These are phyloP conservation scores for Sophora flavescens DNA, from an alignment of 306 rosid genomes.

Conservation along the genomic window DNA sequence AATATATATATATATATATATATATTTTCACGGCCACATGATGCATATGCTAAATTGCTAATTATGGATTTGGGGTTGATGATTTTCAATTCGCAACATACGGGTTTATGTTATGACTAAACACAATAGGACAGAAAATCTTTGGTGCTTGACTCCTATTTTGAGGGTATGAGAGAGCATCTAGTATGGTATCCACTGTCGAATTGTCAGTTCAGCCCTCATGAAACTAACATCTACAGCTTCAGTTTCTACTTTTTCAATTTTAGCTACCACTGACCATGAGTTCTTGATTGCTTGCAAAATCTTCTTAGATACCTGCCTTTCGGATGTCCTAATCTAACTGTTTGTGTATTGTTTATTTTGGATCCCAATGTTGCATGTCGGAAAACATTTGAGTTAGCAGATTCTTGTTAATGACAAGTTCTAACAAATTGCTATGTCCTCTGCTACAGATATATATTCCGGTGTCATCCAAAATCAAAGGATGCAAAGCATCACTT, in stretches of 20 bases:
- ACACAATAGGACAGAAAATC: constrained; percentile 8
- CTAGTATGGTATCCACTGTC: background rate
- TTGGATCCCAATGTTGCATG: constrained; percentile 5
- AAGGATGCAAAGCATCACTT: constrained; percentile 64
- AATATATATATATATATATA: too few species aligned
- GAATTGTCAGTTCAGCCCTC: background rate
- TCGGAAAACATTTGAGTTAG: background rate
- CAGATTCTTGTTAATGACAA: constrained; percentile 33
- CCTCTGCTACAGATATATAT: constrained; percentile 66
- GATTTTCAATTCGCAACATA: constrained; percentile 14
- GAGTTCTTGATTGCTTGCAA: constrained; percentile 3
- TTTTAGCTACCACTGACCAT: constrained; percentile 4
- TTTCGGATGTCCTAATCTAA: background rate
- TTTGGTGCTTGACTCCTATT: constrained; percentile 12
- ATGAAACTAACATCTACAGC: background rate
- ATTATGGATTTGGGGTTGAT: constrained; percentile 10
- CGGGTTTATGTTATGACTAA: background rate
- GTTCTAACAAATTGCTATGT: constrained; percentile 45
- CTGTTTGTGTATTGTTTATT: constrained; percentile 7
- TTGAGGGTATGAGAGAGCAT: background rate
- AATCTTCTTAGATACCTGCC: background rate
- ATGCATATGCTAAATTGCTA: background rate
- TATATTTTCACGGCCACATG: background rate
- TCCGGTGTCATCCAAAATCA: constrained; percentile 88
- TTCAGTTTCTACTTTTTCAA: constrained; percentile 4